Evolutionary conservation across 495 filamentous ascomycete species (phyloP).

Genomic region (Annulohypoxylon stygium): DNA sequence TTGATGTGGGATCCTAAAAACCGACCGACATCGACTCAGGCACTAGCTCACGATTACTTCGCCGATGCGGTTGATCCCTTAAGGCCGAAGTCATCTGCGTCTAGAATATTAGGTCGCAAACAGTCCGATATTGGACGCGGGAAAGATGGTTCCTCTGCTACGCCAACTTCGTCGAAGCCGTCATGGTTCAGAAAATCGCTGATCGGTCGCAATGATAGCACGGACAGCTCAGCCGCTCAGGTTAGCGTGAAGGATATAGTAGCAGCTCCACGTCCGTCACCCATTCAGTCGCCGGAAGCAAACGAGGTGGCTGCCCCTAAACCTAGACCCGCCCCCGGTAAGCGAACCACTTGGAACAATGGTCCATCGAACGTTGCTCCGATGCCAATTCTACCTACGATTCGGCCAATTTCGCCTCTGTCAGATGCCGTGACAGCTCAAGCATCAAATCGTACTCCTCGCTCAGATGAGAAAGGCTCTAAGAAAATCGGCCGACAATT

Average conservation of each 20-base stretch:
- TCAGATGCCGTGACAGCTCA: constrained; percentile 94
- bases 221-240: constrained; percentile 52
- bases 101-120: constrained; percentile 86
- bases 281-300: constrained; percentile 69
- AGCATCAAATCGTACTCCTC: constrained; percentile 66
- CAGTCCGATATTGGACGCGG: constrained; percentile 80
- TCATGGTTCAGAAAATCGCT: constrained; percentile 98
- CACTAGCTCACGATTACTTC: constrained; percentile 94
- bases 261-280: constrained; percentile 64
- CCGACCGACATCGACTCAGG: constrained; percentile 94
- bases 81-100: constrained; percentile 89
- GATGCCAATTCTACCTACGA: constrained; percentile 97
- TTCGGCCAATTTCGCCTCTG: constrained; percentile 92
- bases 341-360: constrained; percentile 90
- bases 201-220: constrained; percentile 71
- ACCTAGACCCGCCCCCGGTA: constrained; percentile 70
- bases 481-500: constrained; percentile 98
- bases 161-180: constrained; percentile 79
- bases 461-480: constrained; percentile 74
- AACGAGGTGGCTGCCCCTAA: constrained; percentile 67
- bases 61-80: constrained; percentile 94
- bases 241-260: constrained; percentile 46
- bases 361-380: constrained; percentile 85
- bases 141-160: constrained; percentile 75
- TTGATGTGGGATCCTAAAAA: constrained; percentile 98